Conservation (phyloP, 345 rosid genomes). For the Triadica sebifera region DNA sequence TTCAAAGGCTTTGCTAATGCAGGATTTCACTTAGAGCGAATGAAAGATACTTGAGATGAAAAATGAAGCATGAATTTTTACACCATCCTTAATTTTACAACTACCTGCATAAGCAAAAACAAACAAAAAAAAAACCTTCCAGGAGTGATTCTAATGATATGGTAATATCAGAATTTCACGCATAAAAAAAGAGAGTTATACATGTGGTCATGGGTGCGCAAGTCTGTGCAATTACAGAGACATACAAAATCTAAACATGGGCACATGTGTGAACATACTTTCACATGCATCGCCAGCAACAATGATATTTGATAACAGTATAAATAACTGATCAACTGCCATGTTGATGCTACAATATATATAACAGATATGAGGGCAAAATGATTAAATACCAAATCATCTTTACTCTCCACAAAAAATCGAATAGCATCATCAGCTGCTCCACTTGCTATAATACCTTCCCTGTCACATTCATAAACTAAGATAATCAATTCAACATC, state of each 20-base stretch:
- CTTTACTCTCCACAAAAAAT: constrained; percentile 66
- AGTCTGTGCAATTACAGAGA: not conserved
- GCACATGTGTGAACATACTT: not conserved
- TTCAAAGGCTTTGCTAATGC: not conserved
- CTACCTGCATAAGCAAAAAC: no score
- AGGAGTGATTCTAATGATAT: not conserved
- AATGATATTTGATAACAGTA: no score
- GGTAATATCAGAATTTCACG: not conserved
- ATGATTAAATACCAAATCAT: constrained; percentile 45
- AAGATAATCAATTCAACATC: constrained; percentile 1
- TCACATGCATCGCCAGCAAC: not conserved
- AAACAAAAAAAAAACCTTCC: no score
- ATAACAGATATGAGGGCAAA: constrained; percentile 11
- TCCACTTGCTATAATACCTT: constrained; percentile 81
- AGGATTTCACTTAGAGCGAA: not conserved
- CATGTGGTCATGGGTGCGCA: no score
- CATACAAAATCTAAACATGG: not conserved
- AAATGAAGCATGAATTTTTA: not conserved
- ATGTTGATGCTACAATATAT: not conserved
- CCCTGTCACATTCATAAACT: constrained; percentile 37
- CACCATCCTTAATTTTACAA: not conserved
- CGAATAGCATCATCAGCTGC: constrained; percentile 89
- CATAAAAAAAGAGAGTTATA: no score
- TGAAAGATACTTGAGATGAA: not conserved
- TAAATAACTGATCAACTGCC: not conserved